Base-by-base conservation (phyloP, 139 green algal genomes). In the Pleodorina starrii region DNA sequence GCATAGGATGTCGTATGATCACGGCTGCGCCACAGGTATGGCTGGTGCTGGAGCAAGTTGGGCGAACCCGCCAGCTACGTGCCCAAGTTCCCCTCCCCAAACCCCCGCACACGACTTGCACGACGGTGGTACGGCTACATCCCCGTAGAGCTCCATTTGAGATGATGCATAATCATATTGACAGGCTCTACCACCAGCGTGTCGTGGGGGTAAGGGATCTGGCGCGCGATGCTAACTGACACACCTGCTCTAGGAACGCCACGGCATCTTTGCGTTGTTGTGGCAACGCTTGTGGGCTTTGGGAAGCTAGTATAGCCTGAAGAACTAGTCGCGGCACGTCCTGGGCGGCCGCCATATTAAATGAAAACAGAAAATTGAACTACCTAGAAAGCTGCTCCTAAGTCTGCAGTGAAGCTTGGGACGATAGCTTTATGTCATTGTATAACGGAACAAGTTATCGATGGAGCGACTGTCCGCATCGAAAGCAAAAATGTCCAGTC, bases 261-360 rank as follows among this genome's bases (percentile, higher is more conserved):
- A 93, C 90, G 5, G 90, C 90, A 35, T 93, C 90, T 21, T 89
- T 87, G 23, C 90, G 90, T 75, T 91, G 87, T 82, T 91, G 82
- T 10, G 75, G 82, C 27, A 44, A 66, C 23, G 87, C 78, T 12
- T 48, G 42, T 44, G 81, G 69, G 32, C 90, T 90, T 19, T 91
- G 82, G 27, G 66, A 76, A 16, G 89, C 75, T 44, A 78, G 69
- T 17, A 90, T 89, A 5, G 90, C 87, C 21, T 90, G 75, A 1
- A 93, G 35, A 9, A 93, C 89, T 42, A 90, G 50, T n/a, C 83
- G 76, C 50, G 88, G 76, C 27, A 63, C 42, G 57, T 87, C 81
- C 60, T 82, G 74, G 9, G 66, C 16, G 43, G 74, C 74, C 74
- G 74, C 74, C 74, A 82, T 82, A 82, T 11, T 51, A 80, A 80